Evolutionary conservation across 148 eudicot genomes (phyloP), one percentile per base, ranked within the genome.

Genomic region (Hydrangea macrophylla): DNA sequence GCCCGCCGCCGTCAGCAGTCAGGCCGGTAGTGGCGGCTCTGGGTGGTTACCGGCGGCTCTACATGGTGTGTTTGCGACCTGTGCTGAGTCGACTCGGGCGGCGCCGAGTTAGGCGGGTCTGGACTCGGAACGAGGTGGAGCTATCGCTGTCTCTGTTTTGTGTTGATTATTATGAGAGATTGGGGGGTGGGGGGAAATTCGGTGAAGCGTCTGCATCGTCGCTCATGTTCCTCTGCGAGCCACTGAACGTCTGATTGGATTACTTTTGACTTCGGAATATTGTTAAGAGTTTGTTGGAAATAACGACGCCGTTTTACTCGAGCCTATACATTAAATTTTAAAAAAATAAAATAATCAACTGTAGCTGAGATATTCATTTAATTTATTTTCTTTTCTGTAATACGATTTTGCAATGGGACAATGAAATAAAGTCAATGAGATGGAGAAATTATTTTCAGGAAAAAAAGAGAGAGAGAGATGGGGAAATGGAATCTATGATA

Each of bases 131-230:
- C 31, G 94, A 87, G 53, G 85, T 93, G 27, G 96, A 94, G 81
- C 75, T 94, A 0, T 80, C 88, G 20, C 58, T 90, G 50, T 94
- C 98, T 0, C 36, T 94, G 63, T 90, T 90, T 71, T 90, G 92
- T 17, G 90, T 90, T 3, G 97, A 94, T 70, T 90, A 86, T 72
- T 94, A 94, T 22, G 98, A 94, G 86, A 79, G 85, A 60, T 60
- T 86, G 63, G 69, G 58, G 1, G 75, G 79, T n/a, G n/a, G n/a
- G 7, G 75, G 73, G 0, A 55, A 67, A 33, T 35, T 63, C 23
- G 79, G 76, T 44, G 62, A 78, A 20, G 60, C 76, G 71, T 9
- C 78, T 1, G 53, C 88, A 0, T 70, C 83, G 55, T 90, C 98
- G 15, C 88, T 94, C 13, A 79, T 84, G 92, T 90, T 88, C 71